Evolutionary conservation across 2,329 filamentous ascomycete species (phyloP), one percentile per base, ranked within the genome.

Genomic region (Mollisia scopiformis): DNA sequence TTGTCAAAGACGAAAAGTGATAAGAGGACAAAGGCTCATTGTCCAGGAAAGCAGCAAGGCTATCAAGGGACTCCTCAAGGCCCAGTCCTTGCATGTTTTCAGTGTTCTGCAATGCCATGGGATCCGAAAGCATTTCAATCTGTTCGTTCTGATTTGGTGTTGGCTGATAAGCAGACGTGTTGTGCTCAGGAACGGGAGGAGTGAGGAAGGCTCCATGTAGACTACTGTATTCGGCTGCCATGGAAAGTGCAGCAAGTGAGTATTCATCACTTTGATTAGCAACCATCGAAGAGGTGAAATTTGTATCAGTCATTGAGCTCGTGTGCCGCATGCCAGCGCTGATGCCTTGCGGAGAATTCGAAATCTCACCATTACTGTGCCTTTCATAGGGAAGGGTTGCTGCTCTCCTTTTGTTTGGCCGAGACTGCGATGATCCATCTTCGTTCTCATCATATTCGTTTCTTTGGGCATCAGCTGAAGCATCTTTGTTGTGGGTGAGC

Each of bases 11-110:
- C 16, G 5, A 80, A 79, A 4, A 82, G 79, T 2, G 83, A 82
- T 2, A 86, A 83, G 65, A 86, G 80, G 1, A 83, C 79, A 14
- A 81, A 79, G 49, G 49, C 33, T 2, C 80, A 54, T 86, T 84
- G 68, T 87, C 84, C 54, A 87, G 73, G 59, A 87, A 86, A 13
- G 85, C 72, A 61, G 64, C 86, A 86, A 66, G 84, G 82, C 59
- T 86, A 82, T 63, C 83, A 82, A 62, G 46, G 7, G 51, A 57
- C 19, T 57, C 59, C 19, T 58, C 58, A 31, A 61, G 56, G 7
- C 54, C 54, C 5, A 47, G 21, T 11, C 53, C 58, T 31, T 57
- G 55, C 19, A 41, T 39, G 14, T 55, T 49, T 10, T 21, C 50
- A 16, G 39, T 39, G 27, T 58, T 31, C 5, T 47, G 41, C 16